Percentiles rank a stretch among this genome's conserved stretches.
Evolutionary conservation across 2,329 filamentous ascomycete species (phyloP).

Genomic region (Endoconidiophora polonica): DNA sequence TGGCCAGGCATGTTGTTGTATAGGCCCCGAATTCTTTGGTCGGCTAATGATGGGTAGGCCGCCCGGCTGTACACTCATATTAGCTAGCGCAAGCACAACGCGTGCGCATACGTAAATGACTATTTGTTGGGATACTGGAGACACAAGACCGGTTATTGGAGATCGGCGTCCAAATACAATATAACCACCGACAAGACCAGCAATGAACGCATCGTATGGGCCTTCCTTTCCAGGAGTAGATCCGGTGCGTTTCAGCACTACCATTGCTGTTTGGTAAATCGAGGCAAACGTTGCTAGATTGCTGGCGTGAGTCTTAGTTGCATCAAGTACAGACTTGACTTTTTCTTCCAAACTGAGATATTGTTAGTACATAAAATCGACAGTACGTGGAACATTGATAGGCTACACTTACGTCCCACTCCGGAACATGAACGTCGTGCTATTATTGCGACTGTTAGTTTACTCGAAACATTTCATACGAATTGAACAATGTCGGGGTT

Average conservation of each 20-base stretch:
- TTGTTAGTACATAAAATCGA: neutral
- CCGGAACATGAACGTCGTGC: constrained; percentile 94
- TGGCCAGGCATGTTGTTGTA: constrained; percentile 69
- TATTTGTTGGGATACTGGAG: constrained; percentile 85
- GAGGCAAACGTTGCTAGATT: constrained; percentile 86
- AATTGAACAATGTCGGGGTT: neutral
- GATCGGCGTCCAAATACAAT: constrained; percentile 64
- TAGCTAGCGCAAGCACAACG: constrained; percentile 69
- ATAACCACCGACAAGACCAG: constrained; percentile 80
- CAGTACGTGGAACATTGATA: neutral
- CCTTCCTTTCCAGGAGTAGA: constrained; percentile 45
- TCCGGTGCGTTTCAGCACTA: constrained; percentile 50
- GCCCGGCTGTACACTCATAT: constrained; percentile 57
- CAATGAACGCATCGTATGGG: constrained; percentile 68
- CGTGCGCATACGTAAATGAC: constrained; percentile 95
- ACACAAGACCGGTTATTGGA: constrained; percentile 48
- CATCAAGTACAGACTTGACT: constrained; percentile 57
- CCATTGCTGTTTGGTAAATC: constrained; percentile 73
- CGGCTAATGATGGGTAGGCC: constrained; percentile 31
- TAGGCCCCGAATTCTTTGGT: constrained; percentile 25
- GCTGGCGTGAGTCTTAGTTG: constrained; percentile 75
- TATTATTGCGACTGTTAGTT: constrained; percentile 19
- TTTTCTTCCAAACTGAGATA: constrained; percentile 52
- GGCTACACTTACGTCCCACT: constrained; percentile 55
- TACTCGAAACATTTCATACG: neutral